Conservation (phyloP, 345 rosid species). For the Melaleuca alternifolia region DNA sequence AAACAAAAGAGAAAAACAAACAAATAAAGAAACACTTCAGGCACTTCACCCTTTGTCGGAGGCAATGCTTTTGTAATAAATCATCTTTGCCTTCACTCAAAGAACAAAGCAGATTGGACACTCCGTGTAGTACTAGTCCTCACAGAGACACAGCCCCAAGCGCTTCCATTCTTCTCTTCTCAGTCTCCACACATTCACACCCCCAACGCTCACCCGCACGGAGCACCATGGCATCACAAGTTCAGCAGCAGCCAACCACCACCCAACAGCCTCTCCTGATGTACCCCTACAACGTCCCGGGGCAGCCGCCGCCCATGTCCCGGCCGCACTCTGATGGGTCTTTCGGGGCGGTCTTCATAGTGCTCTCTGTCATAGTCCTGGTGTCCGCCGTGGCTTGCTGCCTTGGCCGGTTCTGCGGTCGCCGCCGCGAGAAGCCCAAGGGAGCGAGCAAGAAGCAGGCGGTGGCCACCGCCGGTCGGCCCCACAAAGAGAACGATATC, state of each 20-base stretch:
- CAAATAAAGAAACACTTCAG: not conserved
- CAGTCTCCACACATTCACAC: not conserved
- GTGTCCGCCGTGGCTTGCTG: constrained; percentile 48
- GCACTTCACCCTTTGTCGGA: constrained; percentile 1
- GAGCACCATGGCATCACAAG: constrained; percentile 10
- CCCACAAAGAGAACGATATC: constrained; percentile 7
- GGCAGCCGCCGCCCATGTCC: constrained; percentile 20
- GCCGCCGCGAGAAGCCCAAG: constrained; percentile 3
- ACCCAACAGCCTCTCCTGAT: constrained; percentile 34
- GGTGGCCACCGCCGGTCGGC: not conserved
- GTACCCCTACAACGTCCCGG: constrained; percentile 40
- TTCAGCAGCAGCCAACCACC: not conserved
- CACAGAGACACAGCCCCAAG: not conserved
- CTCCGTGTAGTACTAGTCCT: not conserved
- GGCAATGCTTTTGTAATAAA: constrained; percentile 6
- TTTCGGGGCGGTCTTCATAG: constrained; percentile 57
- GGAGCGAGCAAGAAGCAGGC: not conserved
- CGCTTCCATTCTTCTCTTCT: not conserved
- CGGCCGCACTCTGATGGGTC: constrained; percentile 47
- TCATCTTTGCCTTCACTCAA: constrained; percentile 31
- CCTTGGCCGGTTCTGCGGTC: constrained; percentile 44
- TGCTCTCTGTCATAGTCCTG: constrained; percentile 44
- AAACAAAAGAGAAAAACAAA: no score
- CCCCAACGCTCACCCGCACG: not conserved
- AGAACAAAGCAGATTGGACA: constrained; percentile 12